phyloP scores from a whole-genome alignment of 2,329 filamentous ascomycete species.

The Fusarium napiforme region DNA sequence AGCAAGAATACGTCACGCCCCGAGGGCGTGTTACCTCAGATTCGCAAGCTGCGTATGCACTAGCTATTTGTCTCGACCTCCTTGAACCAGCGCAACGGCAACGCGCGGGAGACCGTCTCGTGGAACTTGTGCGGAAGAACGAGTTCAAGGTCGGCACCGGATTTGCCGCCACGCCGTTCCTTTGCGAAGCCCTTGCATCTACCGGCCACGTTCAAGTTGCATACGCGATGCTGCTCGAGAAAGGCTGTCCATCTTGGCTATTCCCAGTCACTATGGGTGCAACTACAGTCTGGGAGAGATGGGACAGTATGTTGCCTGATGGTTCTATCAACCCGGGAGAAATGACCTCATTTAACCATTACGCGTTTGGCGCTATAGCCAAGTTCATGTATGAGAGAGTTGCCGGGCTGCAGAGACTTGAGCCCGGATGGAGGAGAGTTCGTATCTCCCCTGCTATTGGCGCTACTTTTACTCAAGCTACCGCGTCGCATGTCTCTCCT shows the following conservation, averaged over 20 bases:
- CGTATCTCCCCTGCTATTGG: neutral
- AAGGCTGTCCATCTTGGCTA: conserved; percentile 57
- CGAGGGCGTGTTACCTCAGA: conserved; percentile 4
- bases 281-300: conserved; percentile 63
- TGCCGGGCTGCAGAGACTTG: conserved; percentile 22
- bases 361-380: conserved; percentile 55
- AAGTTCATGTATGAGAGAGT: conserved; percentile 48
- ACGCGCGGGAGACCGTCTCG: neutral
- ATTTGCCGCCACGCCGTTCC: conserved; percentile 50
- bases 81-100: neutral
- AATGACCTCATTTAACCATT: conserved; percentile 64
- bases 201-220: neutral
- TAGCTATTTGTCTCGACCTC: conserved; percentile 24
- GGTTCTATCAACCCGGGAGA: conserved; percentile 56
- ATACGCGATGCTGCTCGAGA: conserved; percentile 56
- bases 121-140: conserved; percentile 13
- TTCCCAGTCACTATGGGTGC: conserved; percentile 59
- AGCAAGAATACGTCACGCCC: conserved; percentile 20
- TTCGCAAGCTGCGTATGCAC: conserved; percentile 22
- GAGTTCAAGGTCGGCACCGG: conserved; percentile 31
- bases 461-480: conserved; percentile 8
- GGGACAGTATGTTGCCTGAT: conserved; percentile 58
- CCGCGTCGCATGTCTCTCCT: conserved; percentile 7
- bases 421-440: conserved; percentile 32
- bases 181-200: conserved; percentile 1